Percentiles rank a stretch among this genome's conserved stretches.
Conservation (phyloP, 2,329 filamentous ascomycete genomes). For the Penicillium olsonii region DNA sequence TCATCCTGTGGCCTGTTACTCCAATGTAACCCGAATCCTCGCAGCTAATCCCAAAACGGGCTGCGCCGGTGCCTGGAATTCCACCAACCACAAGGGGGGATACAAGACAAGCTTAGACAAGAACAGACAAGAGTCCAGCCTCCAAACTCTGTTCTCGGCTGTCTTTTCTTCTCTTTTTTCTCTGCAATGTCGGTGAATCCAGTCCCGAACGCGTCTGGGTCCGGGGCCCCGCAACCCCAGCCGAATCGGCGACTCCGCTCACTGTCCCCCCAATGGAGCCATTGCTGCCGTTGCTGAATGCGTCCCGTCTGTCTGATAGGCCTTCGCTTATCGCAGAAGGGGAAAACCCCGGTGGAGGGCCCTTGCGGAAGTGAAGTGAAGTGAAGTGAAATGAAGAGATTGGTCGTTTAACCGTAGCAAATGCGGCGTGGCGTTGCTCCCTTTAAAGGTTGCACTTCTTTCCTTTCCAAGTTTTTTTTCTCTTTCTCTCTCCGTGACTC, state of each 20-base stretch:
- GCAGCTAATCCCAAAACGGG: neutral
- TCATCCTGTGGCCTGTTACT: neutral
- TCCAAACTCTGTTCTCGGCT: neutral
- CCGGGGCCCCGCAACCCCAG: neutral
- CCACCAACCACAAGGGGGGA: neutral
- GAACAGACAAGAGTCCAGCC: neutral
- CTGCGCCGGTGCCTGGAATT: neutral
- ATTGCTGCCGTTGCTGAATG: too few species aligned
- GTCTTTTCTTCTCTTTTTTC: too few species aligned
- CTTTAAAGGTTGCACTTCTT: neutral
- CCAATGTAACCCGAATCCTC: neutral
- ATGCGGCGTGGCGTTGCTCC: neutral
- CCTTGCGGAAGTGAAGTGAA: neutral
- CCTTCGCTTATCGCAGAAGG: neutral
- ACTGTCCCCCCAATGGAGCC: neutral
- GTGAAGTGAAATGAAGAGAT: neutral
- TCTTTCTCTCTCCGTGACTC: neutral
- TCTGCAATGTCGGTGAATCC: too few species aligned
- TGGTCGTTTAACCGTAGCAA: too few species aligned
- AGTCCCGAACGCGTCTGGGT: neutral
- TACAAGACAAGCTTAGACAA: neutral
- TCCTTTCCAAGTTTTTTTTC: neutral
- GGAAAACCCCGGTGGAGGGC: neutral
- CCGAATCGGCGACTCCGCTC: neutral
- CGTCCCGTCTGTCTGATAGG: neutral